A percentile compares a stretch with the other conserved stretches of the same genome.
phyloP scores from a whole-genome alignment of 1,284 basidiomycete species.

The Fomes fomentarius region DNA sequence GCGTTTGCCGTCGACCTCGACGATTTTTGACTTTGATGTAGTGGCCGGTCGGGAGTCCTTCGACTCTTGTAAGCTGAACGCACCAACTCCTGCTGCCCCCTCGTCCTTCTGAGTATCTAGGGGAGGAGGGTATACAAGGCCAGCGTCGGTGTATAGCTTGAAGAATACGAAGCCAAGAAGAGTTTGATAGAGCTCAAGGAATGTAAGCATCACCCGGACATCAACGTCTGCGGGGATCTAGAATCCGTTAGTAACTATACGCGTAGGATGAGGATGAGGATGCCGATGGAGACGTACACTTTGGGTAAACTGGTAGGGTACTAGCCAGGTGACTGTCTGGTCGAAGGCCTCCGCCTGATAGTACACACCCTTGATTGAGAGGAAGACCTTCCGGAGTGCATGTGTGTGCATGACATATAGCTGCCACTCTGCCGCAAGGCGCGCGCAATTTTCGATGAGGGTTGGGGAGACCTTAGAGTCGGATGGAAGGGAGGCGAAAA shows the following conservation, averaged over 20 bases:
- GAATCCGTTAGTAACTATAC: not conserved
- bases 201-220: slow-evolving; percentile 97
- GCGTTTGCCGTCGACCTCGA: slow-evolving; percentile 57
- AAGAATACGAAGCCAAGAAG: slow-evolving; percentile 95
- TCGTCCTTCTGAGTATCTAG: slow-evolving; percentile 88
- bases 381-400: slow-evolving; percentile 88
- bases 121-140: slow-evolving; percentile 94
- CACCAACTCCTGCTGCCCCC: slow-evolving; percentile 87
- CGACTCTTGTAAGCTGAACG: slow-evolving; percentile 78
- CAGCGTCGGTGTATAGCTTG: slow-evolving; percentile 95
- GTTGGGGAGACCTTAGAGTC: slow-evolving; percentile 81
- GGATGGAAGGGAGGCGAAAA: slow-evolving; percentile 91
- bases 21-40: slow-evolving; percentile 41
- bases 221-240: slow-evolving; percentile 96
- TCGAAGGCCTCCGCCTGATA: slow-evolving; percentile 97
- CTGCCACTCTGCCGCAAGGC: slow-evolving; percentile 92
- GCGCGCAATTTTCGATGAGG: slow-evolving; percentile 89
- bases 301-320: slow-evolving; percentile 98
- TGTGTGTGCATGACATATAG: slow-evolving; percentile 92
- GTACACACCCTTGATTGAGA: slow-evolving; percentile 98
- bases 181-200: slow-evolving; percentile 98
- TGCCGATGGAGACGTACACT: slow-evolving; percentile 61
- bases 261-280: not conserved
- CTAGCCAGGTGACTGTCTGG: slow-evolving; percentile 94
- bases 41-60: slow-evolving; percentile 35